A percentile compares a stretch with the other conserved stretches of the same genome.
Conservation (phyloP, 2,329 filamentous ascomycete species). For the Zymoseptoria pseudotritici region DNA sequence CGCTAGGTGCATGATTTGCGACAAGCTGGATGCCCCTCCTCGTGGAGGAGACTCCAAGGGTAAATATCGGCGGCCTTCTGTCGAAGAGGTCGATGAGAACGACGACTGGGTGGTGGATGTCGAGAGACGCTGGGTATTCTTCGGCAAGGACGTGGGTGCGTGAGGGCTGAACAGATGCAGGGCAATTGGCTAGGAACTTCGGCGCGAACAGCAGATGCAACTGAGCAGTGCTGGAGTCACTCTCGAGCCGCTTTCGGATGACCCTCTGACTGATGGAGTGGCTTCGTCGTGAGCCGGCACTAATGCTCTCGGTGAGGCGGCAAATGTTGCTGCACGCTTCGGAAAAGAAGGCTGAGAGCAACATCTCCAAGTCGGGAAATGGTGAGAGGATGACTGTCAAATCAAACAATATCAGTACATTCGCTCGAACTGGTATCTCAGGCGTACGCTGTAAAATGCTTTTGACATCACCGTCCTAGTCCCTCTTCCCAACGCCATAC, state of each 20-base stretch:
- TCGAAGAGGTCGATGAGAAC: background rate
- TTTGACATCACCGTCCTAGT: conserved; percentile 22
- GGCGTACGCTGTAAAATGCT: background rate
- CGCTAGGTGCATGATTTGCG: background rate
- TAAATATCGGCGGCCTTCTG: background rate
- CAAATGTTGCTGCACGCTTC: background rate
- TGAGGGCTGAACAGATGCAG: background rate
- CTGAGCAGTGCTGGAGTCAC: background rate
- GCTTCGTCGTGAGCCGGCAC: background rate
- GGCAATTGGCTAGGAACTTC: background rate
- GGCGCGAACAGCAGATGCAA: background rate
- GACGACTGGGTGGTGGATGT: background rate
- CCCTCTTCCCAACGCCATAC: conserved; percentile 37
- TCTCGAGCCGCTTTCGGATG: background rate
- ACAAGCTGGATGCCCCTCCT: background rate
- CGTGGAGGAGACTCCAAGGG: background rate
- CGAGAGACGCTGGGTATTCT: background rate
- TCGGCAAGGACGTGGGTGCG: too few relatives aligned
- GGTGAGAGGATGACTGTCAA: background rate
- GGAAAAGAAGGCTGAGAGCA: background rate
- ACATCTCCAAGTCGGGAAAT: background rate
- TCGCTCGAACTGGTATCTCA: background rate
- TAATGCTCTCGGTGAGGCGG: too few relatives aligned
- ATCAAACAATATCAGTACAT: background rate
- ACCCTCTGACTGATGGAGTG: background rate